These are phyloP conservation scores for Diplosphaera chodatii DNA, from an alignment of 139 green algal species.

Conservation along the genomic window DNA sequence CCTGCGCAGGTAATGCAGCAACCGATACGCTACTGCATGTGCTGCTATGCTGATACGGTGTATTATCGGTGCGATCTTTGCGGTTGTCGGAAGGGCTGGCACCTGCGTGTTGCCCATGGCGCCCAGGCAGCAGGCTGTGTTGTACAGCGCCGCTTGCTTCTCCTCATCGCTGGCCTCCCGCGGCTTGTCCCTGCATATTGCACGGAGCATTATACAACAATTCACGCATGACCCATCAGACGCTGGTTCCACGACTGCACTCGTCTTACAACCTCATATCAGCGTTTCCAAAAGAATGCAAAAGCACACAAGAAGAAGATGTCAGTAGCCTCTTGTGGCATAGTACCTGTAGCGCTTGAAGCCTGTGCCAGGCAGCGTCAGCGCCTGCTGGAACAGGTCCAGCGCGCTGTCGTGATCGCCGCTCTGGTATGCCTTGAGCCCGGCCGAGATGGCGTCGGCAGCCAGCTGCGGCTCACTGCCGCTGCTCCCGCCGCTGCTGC, in stretches of 20 bases:
- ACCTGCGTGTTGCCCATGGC: slow-evolving; percentile 1
- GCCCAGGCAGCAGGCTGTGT: slow-evolving; percentile 70
- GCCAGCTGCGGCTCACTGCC: slow-evolving; percentile 10
- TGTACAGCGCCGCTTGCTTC: slow-evolving; percentile 69
- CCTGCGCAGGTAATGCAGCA: slow-evolving; percentile 8
- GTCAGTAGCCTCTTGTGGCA: not conserved
- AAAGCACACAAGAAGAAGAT: too few relatives aligned
- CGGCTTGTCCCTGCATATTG: slow-evolving; percentile 68
- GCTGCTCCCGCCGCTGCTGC: not conserved
- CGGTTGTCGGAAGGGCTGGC: not conserved
- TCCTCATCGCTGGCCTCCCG: slow-evolving; percentile 55
- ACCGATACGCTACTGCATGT: too few relatives aligned
- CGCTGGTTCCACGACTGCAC: too few relatives aligned
- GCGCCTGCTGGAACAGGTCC: slow-evolving; percentile 54
- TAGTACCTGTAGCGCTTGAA: slow-evolving; percentile 61
- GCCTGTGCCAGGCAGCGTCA: slow-evolving; percentile 70
- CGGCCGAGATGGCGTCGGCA: slow-evolving; percentile 34
- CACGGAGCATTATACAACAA: too few relatives aligned
- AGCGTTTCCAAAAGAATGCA: too few relatives aligned
- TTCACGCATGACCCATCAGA: too few relatives aligned
- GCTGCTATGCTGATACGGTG: too few relatives aligned
- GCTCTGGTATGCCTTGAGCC: slow-evolving; percentile 24
- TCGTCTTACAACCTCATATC: too few relatives aligned
- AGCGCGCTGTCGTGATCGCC: slow-evolving; percentile 47
- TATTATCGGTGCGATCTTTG: too few relatives aligned